Conservation (phyloP, 2,329 filamentous ascomycete species). For the Cladosporium sp. region DNA sequence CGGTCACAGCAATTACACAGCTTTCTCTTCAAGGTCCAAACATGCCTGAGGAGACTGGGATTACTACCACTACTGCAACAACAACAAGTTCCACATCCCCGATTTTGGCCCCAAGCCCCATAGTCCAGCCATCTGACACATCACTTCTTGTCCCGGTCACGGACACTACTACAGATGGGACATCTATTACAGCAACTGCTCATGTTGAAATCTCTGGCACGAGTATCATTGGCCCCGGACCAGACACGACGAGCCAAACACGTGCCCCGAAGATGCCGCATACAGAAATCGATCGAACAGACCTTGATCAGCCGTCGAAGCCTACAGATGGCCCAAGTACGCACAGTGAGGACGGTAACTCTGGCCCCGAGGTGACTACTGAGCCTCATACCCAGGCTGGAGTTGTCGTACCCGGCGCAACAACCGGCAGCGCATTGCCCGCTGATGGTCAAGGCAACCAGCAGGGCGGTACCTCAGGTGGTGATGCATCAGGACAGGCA, state of each 20-base stretch:
- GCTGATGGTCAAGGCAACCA: neutral
- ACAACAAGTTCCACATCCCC: neutral
- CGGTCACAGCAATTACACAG: neutral
- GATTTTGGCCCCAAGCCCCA: neutral
- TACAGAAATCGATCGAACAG: neutral
- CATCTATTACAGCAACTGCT: neutral
- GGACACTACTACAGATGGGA: neutral
- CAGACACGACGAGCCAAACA: neutral
- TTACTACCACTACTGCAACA: too few species aligned
- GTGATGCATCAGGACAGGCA: neutral
- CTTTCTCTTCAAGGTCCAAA: slow-evolving; percentile 1
- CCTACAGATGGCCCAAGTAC: neutral
- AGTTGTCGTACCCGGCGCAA: neutral
- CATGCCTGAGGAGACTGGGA: neutral
- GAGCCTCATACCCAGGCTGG: neutral
- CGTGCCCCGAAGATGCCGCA: neutral
- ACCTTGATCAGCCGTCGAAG: neutral
- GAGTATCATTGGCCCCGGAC: neutral
- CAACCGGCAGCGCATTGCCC: neutral
- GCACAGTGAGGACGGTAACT: neutral
- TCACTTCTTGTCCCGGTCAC: neutral
- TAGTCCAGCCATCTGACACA: neutral
- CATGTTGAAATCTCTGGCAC: neutral
- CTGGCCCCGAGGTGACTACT: neutral
- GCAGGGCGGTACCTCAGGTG: neutral